Evolutionary conservation across 2,329 filamentous ascomycete species (phyloP).

Genomic region (Pseudogymnoascus sp.): DNA sequence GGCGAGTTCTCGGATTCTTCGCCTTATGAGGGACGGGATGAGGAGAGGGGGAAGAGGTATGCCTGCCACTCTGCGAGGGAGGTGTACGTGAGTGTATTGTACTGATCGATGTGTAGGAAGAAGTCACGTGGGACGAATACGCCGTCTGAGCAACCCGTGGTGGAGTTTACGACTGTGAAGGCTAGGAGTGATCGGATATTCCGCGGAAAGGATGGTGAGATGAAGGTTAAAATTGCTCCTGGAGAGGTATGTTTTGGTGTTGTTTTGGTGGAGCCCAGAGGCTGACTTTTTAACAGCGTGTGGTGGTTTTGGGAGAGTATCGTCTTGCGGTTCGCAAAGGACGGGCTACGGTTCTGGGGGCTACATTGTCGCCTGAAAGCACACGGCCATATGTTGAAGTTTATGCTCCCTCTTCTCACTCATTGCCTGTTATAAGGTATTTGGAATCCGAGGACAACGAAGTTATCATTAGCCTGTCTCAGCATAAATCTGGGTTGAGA

Average conservation of each 20-base stretch:
- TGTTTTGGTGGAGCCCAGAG: not conserved
- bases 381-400: constrained; percentile 31
- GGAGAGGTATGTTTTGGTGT: constrained; percentile 34
- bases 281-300: constrained; percentile 28
- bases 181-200: not conserved
- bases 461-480: constrained; percentile 50
- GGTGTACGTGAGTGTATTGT: not conserved
- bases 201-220: not conserved
- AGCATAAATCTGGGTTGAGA: constrained; percentile 41
- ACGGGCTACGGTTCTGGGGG: constrained; percentile 57
- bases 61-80: not conserved
- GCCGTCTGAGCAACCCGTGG: not conserved
- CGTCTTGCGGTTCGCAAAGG: constrained; percentile 55
- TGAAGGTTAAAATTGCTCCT: constrained; percentile 39
- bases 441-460: constrained; percentile 35
- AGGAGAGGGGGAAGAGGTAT: not conserved
- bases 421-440: constrained; percentile 58
- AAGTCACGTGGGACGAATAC: constrained; percentile 5
- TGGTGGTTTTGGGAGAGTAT: constrained; percentile 61
- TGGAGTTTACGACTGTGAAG: constrained; percentile 9
- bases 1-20: constrained; percentile 1
- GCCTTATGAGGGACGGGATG: constrained; percentile 5
- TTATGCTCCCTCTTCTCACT: constrained; percentile 60
- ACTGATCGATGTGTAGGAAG: not conserved
- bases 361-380: constrained; percentile 46